Base-by-base conservation (phyloP, 2,329 filamentous ascomycete genomes). In the Basipetospora sp. region DNA sequence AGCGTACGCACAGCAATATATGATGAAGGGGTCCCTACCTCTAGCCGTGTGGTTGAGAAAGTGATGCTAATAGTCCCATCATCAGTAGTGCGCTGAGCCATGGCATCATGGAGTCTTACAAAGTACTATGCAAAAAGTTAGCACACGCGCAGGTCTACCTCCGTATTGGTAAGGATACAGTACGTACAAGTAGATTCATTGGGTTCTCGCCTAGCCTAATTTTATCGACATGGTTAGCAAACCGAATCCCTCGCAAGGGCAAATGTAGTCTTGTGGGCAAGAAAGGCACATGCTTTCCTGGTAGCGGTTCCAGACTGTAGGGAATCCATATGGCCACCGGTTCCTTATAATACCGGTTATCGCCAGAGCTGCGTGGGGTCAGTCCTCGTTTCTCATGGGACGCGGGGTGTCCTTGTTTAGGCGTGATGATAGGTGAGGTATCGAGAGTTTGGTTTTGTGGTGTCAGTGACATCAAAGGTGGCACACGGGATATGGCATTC, bases 11-110 rank as follows among this genome's bases (percentile, higher is more conserved):
- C 11, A 11, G 22, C 11, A 25, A 6, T 25, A 11, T 6, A 25
- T 25, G n/a, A n/a, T 25, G 6, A 4, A n/a, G 19, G 19, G 19
- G 2, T n/a, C 4, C 46, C 76, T 53, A 59, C 63, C 75, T 42
- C 74, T 71, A 6, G 81, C 81, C 3, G 83, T 90, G 53, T 90
- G 80, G 47, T 87, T 83, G 42, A 90, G 64, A 50, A 90, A 74
- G 48, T 74, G 69, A 45, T 71, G 66, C 55, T 63, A 47, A 34
- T 42, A 47, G 41, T 11, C 31, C 17, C 37, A 33, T 31, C 28
- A 30, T 29, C 34, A 41, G 22, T n/a, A n/a, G n/a, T n/a, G n/a
- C n/a, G n/a, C n/a, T n/a, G n/a, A n/a, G n/a, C n/a, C n/a, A n/a
- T n/a, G n/a, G n/a, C n/a, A n/a, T n/a, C n/a, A n/a, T n/a, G 16